Percentiles rank a stretch among this genome's conserved stretches.
phyloP scores from a whole-genome alignment of 768 basidiomycete genomes.

The Suillus subluteus region DNA sequence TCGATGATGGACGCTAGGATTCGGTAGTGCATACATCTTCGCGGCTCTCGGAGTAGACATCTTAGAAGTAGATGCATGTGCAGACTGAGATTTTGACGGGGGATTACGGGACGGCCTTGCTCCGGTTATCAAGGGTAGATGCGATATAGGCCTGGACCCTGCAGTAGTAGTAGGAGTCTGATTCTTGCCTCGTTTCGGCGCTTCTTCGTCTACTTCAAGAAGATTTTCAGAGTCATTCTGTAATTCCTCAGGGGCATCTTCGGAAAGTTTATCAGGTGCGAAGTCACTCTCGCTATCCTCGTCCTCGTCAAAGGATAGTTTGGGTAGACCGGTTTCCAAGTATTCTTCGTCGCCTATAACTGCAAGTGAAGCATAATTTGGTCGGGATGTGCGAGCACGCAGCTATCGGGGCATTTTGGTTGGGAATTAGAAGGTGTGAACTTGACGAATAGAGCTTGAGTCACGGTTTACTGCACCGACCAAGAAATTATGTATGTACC shows the following conservation, averaged over 20 bases:
- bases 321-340: slow-evolving; percentile 44
- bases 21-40: no score
- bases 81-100: no score
- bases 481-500: no score
- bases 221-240: slow-evolving; percentile 36
- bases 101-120: no score
- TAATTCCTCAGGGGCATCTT: slow-evolving; percentile 32
- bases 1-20: no score
- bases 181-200: no score
- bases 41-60: no score
- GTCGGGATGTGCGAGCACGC: slow-evolving; percentile 55
- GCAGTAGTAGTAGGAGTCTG: no score
- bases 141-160: no score
- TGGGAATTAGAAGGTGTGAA: background rate
- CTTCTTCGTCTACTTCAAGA: background rate
- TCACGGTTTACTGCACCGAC: no score
- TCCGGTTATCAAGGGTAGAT: no score
- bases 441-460: background rate
- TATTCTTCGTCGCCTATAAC: slow-evolving; percentile 36
- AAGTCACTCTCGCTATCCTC: slow-evolving; percentile 59
- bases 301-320: slow-evolving; percentile 21
- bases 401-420: slow-evolving; percentile 56
- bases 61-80: no score
- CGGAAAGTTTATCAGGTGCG: slow-evolving; percentile 40
- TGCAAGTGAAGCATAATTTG: slow-evolving; percentile 50